A percentile compares a stretch with the other conserved stretches of the same genome.
Evolutionary conservation across 495 filamentous ascomycete genomes (phyloP).

Genomic region (Aspergillus bertholletiae): DNA sequence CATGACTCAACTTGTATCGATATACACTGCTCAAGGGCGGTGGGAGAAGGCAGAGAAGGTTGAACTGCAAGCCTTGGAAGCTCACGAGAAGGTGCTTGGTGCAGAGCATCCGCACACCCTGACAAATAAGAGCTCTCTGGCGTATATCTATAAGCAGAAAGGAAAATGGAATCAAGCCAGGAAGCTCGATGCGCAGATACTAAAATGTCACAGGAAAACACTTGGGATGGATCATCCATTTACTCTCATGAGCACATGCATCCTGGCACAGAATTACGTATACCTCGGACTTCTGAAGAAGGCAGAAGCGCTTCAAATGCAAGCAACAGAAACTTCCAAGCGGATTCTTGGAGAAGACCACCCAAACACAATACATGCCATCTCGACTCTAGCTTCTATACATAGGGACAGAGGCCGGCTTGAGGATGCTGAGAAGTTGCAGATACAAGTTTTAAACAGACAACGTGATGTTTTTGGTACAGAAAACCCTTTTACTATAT

Average conservation of each 20-base stretch:
- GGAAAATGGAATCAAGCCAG: conserved; percentile 37
- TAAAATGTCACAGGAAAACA: conserved; percentile 20
- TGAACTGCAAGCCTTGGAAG: background rate
- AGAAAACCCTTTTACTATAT: conserved; percentile 13
- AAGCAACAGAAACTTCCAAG: conserved; percentile 15
- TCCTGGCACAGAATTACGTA: conserved; percentile 28
- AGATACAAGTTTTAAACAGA: conserved; percentile 1
- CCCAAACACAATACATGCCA: conserved; percentile 19
- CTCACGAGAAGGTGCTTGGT: background rate
- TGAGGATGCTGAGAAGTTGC: conserved; percentile 8
- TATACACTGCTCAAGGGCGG: background rate
- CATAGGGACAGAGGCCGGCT: background rate
- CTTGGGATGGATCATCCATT: conserved; percentile 32
- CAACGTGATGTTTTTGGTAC: conserved; percentile 8
- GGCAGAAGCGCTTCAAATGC: conserved; percentile 23
- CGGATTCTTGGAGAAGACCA: conserved; percentile 14
- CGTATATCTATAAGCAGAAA: conserved; percentile 22
- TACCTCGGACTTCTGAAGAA: conserved; percentile 20
- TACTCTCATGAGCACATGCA: conserved; percentile 32
- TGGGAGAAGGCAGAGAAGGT: background rate
- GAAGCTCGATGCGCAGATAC: conserved; percentile 21
- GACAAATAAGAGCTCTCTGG: conserved; percentile 21
- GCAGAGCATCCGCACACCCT: conserved; percentile 16
- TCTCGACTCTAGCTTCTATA: conserved; percentile 22
- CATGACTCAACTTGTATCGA: too few relatives aligned